phyloP scores from a whole-genome alignment of 495 filamentous ascomycete genomes.

The Penicillium verhagenii region DNA sequence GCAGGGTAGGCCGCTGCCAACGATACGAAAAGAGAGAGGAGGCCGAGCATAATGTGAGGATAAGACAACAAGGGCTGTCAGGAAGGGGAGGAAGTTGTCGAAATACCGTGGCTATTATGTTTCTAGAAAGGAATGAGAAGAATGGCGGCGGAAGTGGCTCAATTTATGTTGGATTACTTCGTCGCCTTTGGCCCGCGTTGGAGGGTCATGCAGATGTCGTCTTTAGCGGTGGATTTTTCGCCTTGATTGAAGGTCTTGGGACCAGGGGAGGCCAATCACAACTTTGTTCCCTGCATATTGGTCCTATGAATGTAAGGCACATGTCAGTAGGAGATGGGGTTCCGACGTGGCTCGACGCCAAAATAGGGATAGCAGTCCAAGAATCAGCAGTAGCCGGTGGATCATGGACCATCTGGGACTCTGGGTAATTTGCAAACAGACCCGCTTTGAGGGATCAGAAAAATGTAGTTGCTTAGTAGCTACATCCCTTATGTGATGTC shows the following conservation, averaged over 20 bases:
- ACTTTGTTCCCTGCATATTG: constrained; percentile 11
- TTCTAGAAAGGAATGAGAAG: neutral
- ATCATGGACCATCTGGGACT: constrained; percentile 11
- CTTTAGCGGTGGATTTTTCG: constrained; percentile 9
- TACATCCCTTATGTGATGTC: constrained; percentile 28
- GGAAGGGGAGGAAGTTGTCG: neutral
- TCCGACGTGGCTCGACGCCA: constrained; percentile 21
- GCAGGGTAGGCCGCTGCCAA: constrained; percentile 45
- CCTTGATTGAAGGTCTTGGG: constrained; percentile 19
- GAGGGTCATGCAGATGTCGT: constrained; percentile 17
- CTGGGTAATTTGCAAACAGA: constrained; percentile 20
- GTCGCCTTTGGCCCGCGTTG: neutral
- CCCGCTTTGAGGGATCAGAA: constrained; percentile 12
- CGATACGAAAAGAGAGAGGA: constrained; percentile 23
- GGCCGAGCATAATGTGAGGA: constrained; percentile 19
- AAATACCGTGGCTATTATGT: constrained; percentile 1
- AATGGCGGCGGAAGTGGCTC: constrained; percentile 5
- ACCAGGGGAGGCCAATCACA: constrained; percentile 23
- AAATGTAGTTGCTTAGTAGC: neutral
- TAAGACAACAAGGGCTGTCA: constrained; percentile 5
- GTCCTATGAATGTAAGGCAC: constrained; percentile 31
- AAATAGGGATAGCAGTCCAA: constrained; percentile 16
- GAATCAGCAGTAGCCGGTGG: constrained; percentile 4
- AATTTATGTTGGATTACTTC: constrained; percentile 24
- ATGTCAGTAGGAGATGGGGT: constrained; percentile 22